Evolutionary conservation across 2,329 filamentous ascomycete species (phyloP), one percentile per base, ranked within the genome.

Genomic region (Tolypocladium tundrense): DNA sequence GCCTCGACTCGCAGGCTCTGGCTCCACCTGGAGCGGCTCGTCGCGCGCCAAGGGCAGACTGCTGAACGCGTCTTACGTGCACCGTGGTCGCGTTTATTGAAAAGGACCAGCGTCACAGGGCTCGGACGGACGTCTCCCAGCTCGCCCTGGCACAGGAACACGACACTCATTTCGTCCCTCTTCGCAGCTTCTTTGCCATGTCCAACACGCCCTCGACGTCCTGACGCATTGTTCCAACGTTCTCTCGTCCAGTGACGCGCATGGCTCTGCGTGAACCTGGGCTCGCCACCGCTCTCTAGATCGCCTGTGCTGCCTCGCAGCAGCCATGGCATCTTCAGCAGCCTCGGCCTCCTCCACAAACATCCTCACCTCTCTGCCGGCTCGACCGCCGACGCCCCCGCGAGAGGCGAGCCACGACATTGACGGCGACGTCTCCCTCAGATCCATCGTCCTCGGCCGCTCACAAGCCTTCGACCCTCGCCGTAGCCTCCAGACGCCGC

Each of bases 331-430:
- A 73, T 75, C 72, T 73, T 71, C 71, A 70, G 58, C 57, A 64
- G 71, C 69, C 62, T 60, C 67, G 69, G 70, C 67, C 64, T 60
- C 68, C 64, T 62, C 69, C 60, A 65, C 65, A 60, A 65, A 60
- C 39, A 55, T 76, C 65, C 73, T 85, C 64, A 79, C 83, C 61
- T 75, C 77, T 58, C 74, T 85, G 57, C 75, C 79, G 61, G 70
- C 81, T 60, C 79, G 84, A 70, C 85, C 85, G 33, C 85, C 86
- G n/a, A 88, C 85, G 40, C 85, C 86, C 53, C 85, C 85, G n/a
- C 80, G 79, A 64, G 82, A 83, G 68, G 73, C 77, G 41, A 72
- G 69, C 37, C 68, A 69, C 64, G 75, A 77, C 45, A 57, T 66
- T 58, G 72, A 77, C 45, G 58, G 66, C 59, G 72, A 74, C 54